Conservation (phyloP, 176 grass and related monocot species). For the Typha latifolia region DNA sequence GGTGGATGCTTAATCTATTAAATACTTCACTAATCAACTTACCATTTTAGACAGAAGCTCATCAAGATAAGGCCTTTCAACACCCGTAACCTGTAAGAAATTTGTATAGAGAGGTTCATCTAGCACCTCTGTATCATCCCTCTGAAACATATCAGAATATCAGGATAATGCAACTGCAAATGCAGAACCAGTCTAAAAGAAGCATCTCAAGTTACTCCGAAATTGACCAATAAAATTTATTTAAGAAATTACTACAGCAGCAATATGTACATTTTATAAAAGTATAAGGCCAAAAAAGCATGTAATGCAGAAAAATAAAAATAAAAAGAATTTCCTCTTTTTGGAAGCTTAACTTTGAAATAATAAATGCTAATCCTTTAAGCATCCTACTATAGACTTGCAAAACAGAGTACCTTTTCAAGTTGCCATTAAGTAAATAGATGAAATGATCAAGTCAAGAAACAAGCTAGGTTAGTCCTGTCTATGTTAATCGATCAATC, state of each 20-base stretch:
- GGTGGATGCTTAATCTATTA: neutral
- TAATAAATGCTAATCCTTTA: neutral
- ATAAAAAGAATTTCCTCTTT: neutral
- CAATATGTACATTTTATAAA: no score
- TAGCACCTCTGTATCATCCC: constrained; percentile 81
- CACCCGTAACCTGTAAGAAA: constrained; percentile 48
- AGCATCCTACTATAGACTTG: neutral
- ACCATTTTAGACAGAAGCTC: constrained; percentile 80
- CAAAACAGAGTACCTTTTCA: neutral
- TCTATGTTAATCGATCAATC: no score
- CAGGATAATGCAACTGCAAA: neutral
- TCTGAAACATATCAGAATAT: constrained; percentile 23
- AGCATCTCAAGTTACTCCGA: neutral
- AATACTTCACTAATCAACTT: neutral
- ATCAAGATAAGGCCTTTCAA: constrained; percentile 68
- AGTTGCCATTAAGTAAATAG: neutral
- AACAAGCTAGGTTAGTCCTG: neutral
- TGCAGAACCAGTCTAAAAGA: neutral
- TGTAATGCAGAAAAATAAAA: no score
- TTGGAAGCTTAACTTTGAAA: neutral
- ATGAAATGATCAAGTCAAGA: neutral
- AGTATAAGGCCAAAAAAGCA: no score
- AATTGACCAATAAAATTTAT: neutral
- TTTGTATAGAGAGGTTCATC: constrained; percentile 96
- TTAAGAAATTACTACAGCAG: neutral